Conservation (phyloP, 441 rosid genomes). For the Rhodomyrtus psidioides region DNA sequence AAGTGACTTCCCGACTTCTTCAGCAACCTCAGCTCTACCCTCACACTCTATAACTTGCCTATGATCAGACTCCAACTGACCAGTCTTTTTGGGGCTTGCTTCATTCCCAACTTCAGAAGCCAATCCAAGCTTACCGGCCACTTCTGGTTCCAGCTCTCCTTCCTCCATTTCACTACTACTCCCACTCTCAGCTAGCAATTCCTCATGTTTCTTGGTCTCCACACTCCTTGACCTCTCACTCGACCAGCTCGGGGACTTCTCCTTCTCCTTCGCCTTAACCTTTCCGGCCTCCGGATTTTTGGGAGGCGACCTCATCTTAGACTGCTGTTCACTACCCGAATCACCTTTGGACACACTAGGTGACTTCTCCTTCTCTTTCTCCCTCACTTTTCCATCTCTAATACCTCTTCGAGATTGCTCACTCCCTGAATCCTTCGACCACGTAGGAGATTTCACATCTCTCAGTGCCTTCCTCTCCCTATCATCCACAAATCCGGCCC, state of each 20-base stretch:
- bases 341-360: constrained; percentile 12
- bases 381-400: constrained; percentile 11
- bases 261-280: constrained; percentile 5
- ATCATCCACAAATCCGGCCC: constrained; percentile 18
- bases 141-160: constrained; percentile 93
- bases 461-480: constrained; percentile 22
- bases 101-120: constrained; percentile 14
- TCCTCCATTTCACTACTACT: constrained; percentile 97
- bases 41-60: constrained; percentile 21
- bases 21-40: constrained; percentile 4
- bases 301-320: constrained; percentile 19
- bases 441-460: constrained; percentile 54
- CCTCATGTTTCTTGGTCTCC: constrained; percentile 29
- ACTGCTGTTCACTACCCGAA: constrained; percentile 9
- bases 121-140: constrained; percentile 13
- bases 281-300: constrained; percentile 24
- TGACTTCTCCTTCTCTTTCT: constrained; percentile 9
- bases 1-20: constrained; percentile 1
- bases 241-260: constrained; percentile 58
- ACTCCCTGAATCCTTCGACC: constrained; percentile 68
- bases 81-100: background rate
- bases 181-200: constrained; percentile 37
- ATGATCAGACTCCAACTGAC: constrained; percentile 8
- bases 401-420: constrained; percentile 16
- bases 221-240: constrained; percentile 68